Conservation (phyloP, 805 yeast genomes). For the Wickerhamomyces sydowiorum region DNA sequence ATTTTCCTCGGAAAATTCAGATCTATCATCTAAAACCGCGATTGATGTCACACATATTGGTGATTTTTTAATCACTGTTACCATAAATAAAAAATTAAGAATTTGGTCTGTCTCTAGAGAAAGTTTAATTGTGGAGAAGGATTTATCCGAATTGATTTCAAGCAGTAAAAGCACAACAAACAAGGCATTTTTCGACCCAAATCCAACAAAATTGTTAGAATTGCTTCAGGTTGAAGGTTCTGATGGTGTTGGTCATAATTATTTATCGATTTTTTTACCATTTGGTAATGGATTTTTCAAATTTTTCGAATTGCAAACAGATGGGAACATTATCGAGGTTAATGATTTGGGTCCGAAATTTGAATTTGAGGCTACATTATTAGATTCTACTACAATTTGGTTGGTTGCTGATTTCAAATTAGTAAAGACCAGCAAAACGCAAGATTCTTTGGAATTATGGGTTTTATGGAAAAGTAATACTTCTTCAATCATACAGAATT, state of each 20-base stretch:
- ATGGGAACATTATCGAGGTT: conserved; percentile 14
- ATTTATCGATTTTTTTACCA: conserved; percentile 35
- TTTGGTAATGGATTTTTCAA: conserved; percentile 38
- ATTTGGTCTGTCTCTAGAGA: conserved; percentile 50
- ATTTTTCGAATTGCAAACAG: conserved; percentile 26
- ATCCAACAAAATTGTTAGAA: conserved; percentile 25
- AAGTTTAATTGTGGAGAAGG: conserved; percentile 22
- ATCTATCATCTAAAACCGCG: conserved; percentile 30
- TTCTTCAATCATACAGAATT: conserved; percentile 37
- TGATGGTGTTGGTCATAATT: conserved; percentile 6
- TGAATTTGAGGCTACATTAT: conserved; percentile 24
- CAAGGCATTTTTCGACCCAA: conserved; percentile 24
- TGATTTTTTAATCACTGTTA: conserved; percentile 38
- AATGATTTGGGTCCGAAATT: conserved; percentile 21
- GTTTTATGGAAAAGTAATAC: conserved; percentile 63
- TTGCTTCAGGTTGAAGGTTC: conserved; percentile 5
- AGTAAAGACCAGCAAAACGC: conserved; percentile 3
- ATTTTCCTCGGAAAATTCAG: conserved; percentile 36
- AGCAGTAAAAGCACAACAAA: conserved; percentile 8
- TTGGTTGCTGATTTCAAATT: conserved; percentile 40
- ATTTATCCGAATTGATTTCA: conserved; percentile 10
- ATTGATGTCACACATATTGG: conserved; percentile 23
- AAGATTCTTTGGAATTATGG: conserved; percentile 26
- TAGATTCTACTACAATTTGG: conserved; percentile 38
- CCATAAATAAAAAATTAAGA: conserved; percentile 48